Percentiles rank a stretch among this genome's conserved stretches.
These are phyloP conservation scores for Nakazawaea molendinolei DNA, from an alignment of 805 yeast species.

Conservation along the genomic window DNA sequence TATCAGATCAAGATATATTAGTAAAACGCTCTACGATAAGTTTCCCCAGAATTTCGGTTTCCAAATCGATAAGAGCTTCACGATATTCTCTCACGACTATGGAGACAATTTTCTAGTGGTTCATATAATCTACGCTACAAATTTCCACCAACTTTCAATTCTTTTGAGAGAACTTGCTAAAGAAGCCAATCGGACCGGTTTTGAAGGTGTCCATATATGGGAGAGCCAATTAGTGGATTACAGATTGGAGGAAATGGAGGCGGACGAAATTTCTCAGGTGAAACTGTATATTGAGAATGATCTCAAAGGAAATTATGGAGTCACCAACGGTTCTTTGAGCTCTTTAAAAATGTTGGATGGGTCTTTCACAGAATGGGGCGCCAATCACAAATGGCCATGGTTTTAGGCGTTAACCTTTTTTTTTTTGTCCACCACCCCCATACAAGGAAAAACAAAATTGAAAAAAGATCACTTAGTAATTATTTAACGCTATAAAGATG, in stretches of 20 bases:
- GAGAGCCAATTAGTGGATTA: constrained; percentile 18
- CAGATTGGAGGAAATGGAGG: constrained; percentile 5
- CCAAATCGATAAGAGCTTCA: constrained; percentile 16
- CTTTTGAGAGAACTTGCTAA: constrained; percentile 12
- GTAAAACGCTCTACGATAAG: constrained; percentile 5
- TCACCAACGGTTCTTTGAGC: constrained; percentile 17
- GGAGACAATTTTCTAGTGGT: constrained; percentile 19
- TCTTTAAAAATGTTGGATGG: constrained; percentile 16
- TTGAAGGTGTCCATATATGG: constrained; percentile 20
- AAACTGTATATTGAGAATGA: constrained; percentile 1
- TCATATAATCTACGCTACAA: constrained; percentile 16
- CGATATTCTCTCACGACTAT: constrained; percentile 18
- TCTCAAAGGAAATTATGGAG: constrained; percentile 14
- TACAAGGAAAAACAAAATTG: neutral
- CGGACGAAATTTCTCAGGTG: constrained; percentile 1
- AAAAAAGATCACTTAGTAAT: neutral
- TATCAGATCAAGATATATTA: constrained; percentile 24
- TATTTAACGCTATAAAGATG: neutral
- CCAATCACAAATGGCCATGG: constrained; percentile 23
- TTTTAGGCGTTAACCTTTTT: constrained; percentile 12
- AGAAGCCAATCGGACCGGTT: constrained; percentile 12
- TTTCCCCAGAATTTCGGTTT: constrained; percentile 5
- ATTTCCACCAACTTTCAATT: constrained; percentile 5
- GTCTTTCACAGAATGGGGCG: constrained; percentile 16
- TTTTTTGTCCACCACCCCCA: neutral